Base-by-base conservation (phyloP, 148 eudicot species). In the Arctostaphylos glauca region DNA sequence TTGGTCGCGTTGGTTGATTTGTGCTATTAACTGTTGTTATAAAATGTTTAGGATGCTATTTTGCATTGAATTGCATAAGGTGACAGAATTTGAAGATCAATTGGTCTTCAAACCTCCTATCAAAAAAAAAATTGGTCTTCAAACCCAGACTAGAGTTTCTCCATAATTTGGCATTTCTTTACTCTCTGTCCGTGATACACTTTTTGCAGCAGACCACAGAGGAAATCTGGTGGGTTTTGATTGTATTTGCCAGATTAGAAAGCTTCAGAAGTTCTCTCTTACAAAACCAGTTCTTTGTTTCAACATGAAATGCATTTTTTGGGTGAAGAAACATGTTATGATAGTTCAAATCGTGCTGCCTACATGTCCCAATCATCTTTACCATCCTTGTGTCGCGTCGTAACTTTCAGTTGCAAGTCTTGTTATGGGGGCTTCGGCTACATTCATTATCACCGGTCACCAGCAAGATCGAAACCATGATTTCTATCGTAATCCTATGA, bases 171-270 rank as follows among this genome's bases (percentile, higher is more conserved):
- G 62, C 62, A 18, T 58, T 58, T 15, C 38, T 31, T 31, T 31
- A 31, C 38, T 31, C 38, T 31, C 60, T 15, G 19, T 59, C 66
- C 66, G 19, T 59, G 10, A 5, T 59, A 0, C 19, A 6, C 9
- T n/a, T 60, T 60, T n/a, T n/a, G 23, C 7, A 60, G 19, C 0
- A 49, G 53, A 49, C 62, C 66, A 60, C 23, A 8, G 31, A 60
- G 68, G 68, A 60, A 60, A n/a, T 60, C n/a, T 60, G 60, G 66
- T 60, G 19, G 66, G 66, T 10, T n/a, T n/a, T n/a, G 66, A 60
- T 19, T 60, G 31, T 56, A 60, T 6, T 60, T 60, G 23, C 25
- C 66, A 60, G 23, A 60, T 60, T 2, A 19, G 64, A 58, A 58
- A 58, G 64, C 64, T 58, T 19, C 64, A 5, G 21, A 58, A 58